Conservation (phyloP, 2,329 filamentous ascomycete genomes). For the Verticillium alfalfae region DNA sequence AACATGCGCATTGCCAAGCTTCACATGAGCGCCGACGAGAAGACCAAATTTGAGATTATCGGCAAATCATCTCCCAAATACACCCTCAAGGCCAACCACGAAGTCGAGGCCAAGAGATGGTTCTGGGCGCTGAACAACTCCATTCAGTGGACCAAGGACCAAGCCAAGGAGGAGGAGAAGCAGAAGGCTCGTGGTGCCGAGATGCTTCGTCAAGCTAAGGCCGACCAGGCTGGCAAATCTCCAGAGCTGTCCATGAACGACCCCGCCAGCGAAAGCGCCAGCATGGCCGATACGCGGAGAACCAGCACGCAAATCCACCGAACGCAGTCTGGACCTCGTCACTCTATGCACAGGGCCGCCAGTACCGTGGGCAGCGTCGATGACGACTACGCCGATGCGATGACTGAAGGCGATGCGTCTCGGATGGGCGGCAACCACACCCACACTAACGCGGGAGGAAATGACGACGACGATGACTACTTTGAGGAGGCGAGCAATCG, state of each 20-base stretch:
- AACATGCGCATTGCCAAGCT: conserved; percentile 96
- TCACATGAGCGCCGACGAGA: conserved; percentile 95
- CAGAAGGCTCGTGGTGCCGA: conserved; percentile 71
- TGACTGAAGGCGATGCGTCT: conserved; percentile 28
- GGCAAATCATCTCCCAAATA: conserved; percentile 99
- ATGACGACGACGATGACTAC: conserved; percentile 74
- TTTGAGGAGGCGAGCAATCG: conserved; percentile 68
- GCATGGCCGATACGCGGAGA: conserved; percentile 35
- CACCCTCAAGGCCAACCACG: conserved; percentile 93
- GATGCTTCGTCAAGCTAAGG: conserved; percentile 71
- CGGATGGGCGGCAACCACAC: conserved; percentile 27
- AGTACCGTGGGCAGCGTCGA: conserved; percentile 45
- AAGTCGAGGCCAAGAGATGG: conserved; percentile 97
- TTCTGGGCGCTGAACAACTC: conserved; percentile 99
- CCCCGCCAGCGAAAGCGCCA: conserved; percentile 46
- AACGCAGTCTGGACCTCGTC: conserved; percentile 27
- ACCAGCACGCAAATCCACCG: conserved; percentile 41
- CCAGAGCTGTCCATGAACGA: conserved; percentile 40
- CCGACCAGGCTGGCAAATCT: conserved; percentile 56
- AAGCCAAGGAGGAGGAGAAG: conserved; percentile 83
- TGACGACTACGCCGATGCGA: conserved; percentile 46
- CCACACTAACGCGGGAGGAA: conserved; percentile 34
- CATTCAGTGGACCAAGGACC: conserved; percentile 97
- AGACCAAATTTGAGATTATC: conserved; percentile 95
- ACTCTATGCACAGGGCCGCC: conserved; percentile 26